Conservation (phyloP, 2,329 filamentous ascomycete genomes). For the Apiospora malaysiana region DNA sequence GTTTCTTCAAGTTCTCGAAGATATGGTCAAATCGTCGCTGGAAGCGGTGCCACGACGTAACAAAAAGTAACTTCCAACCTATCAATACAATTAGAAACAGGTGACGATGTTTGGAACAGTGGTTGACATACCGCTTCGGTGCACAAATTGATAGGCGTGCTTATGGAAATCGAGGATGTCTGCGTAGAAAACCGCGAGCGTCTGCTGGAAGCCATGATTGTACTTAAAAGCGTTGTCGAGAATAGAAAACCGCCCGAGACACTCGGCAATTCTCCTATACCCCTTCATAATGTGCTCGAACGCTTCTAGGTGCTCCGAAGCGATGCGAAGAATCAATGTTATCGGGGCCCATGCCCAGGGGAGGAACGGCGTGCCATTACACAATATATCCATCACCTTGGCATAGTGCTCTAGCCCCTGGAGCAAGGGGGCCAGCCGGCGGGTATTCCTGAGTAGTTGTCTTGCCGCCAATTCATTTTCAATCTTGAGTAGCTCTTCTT, state of each 20-base stretch:
- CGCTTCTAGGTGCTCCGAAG: slow-evolving; percentile 36
- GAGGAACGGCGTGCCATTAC: slow-evolving; percentile 47
- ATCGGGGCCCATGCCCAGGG: slow-evolving; percentile 47
- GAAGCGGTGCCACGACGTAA: slow-evolving; percentile 47
- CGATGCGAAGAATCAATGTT: slow-evolving; percentile 37
- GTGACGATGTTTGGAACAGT: neutral
- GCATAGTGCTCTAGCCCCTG: slow-evolving; percentile 44
- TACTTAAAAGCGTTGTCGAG: slow-evolving; percentile 38
- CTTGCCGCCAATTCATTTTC: neutral
- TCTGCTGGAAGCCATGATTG: slow-evolving; percentile 45
- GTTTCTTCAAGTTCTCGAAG: slow-evolving; percentile 39
- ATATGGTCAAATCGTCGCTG: slow-evolving; percentile 41
- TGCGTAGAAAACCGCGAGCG: slow-evolving; percentile 49
- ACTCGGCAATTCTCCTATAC: slow-evolving; percentile 44
- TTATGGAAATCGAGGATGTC: slow-evolving; percentile 57
- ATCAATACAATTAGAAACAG: neutral
- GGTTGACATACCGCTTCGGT: slow-evolving; percentile 35
- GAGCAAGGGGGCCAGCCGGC: slow-evolving; percentile 44
- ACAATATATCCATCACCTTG: slow-evolving; percentile 43
- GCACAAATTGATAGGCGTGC: slow-evolving; percentile 52
- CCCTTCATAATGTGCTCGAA: slow-evolving; percentile 42
- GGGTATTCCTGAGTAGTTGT: slow-evolving; percentile 40
- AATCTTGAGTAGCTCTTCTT: neutral
- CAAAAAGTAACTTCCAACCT: slow-evolving; percentile 45
- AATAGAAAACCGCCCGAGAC: slow-evolving; percentile 45